Conservation (phyloP, 1,284 basidiomycete genomes). For the Schizopora paradoxa region DNA sequence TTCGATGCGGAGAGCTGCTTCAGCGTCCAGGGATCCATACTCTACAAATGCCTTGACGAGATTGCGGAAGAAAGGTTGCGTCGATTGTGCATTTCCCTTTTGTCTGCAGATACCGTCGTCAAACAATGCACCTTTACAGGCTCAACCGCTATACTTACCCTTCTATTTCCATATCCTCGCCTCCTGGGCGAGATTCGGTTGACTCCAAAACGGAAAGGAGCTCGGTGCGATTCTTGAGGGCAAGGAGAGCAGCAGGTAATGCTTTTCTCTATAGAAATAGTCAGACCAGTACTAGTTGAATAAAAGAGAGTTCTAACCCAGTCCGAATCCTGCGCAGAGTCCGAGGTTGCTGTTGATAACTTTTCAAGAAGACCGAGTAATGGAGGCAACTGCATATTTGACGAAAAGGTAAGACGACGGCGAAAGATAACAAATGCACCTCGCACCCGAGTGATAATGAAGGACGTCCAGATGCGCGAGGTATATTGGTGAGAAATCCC, state of each 20-base stretch:
- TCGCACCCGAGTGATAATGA: constrained; percentile 62
- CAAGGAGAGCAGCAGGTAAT: constrained; percentile 48
- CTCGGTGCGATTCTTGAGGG: constrained; percentile 45
- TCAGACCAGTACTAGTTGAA: constrained; percentile 1
- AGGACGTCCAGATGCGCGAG: constrained; percentile 57
- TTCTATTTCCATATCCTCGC: constrained; percentile 18
- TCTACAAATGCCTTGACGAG: too few species aligned
- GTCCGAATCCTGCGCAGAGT: constrained; percentile 45
- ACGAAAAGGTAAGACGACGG: too few species aligned
- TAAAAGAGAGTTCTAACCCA: constrained; percentile 40
- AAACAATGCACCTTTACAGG: too few species aligned
- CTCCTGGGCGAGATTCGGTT: constrained; percentile 13
- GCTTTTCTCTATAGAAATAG: constrained; percentile 41
- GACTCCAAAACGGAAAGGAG: constrained; percentile 33
- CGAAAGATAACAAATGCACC: not conserved
- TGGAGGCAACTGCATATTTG: constrained; percentile 51
- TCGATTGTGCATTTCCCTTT: too few species aligned
- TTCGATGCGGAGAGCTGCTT: too few species aligned
- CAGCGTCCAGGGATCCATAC: too few species aligned
- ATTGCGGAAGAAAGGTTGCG: too few species aligned
- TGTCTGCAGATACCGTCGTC: too few species aligned
- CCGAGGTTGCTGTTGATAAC: constrained; percentile 46
- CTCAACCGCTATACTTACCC: not conserved
- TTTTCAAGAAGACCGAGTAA: constrained; percentile 49
- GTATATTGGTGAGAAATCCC: constrained; percentile 31